Percentiles rank a stretch among this genome's conserved stretches.
Conservation (phyloP, 1,139 yeast genomes). For the Debaryomyces subglobosus region DNA sequence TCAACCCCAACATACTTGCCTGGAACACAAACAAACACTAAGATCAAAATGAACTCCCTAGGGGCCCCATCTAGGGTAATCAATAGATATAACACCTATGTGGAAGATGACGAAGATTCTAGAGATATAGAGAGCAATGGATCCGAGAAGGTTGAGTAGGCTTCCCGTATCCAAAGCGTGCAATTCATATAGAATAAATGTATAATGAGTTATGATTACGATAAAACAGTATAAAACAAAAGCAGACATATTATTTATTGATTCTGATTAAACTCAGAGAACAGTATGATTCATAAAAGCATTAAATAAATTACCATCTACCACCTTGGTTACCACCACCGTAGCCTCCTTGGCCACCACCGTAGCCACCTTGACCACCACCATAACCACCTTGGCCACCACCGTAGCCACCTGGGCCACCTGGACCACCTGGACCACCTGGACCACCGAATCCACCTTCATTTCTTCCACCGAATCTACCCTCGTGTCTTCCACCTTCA, state of each 20-base stretch:
- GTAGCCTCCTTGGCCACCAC: constrained; percentile 13
- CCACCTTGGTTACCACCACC: constrained; percentile 13
- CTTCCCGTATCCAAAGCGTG: background rate
- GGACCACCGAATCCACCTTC: constrained; percentile 14
- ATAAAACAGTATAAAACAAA: background rate
- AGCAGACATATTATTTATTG: background rate
- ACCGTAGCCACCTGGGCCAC: constrained; percentile 14
- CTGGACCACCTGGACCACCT: constrained; percentile 11
- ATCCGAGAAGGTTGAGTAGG: constrained; percentile 31
- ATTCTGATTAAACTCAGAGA: background rate
- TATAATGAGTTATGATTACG: constrained; percentile 19
- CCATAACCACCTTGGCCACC: constrained; percentile 11
- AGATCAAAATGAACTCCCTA: constrained; percentile 10
- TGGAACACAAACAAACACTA: constrained; percentile 10
- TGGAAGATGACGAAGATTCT: constrained; percentile 15
- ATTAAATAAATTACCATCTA: constrained; percentile 10
- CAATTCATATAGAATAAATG: constrained; percentile 6
- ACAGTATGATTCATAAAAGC: background rate
- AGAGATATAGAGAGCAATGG: constrained; percentile 30
- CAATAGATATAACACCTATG: constrained; percentile 16
- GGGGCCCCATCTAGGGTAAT: constrained; percentile 21
- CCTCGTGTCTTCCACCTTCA: constrained; percentile 16
- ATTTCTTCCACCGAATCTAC: constrained; percentile 14
- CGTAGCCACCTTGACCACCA: constrained; percentile 12
- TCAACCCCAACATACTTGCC: constrained; percentile 4